Percentiles rank a stretch among this genome's conserved stretches.
Evolutionary conservation across 2,329 filamentous ascomycete genomes (phyloP).

Genomic region (Diaporthe sp.): DNA sequence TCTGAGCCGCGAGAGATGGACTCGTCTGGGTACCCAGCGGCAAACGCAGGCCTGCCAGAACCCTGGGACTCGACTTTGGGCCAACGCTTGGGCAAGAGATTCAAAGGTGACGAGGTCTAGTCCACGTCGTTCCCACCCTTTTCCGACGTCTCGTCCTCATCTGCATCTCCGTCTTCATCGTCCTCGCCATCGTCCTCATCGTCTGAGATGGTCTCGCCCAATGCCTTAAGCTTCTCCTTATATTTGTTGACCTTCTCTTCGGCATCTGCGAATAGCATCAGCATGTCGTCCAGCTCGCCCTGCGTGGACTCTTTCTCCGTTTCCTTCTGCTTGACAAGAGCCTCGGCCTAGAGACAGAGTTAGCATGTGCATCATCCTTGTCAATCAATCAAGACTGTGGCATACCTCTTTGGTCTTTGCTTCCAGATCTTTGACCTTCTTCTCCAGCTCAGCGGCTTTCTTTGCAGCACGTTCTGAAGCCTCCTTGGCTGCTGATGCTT

Average conservation of each 20-base stretch:
- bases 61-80: background rate
- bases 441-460: conserved; percentile 54
- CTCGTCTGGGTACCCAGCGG: background rate
- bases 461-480: conserved; percentile 61
- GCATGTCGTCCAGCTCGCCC: conserved; percentile 82
- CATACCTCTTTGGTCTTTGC: conserved; percentile 46
- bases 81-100: background rate
- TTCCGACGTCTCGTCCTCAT: conserved; percentile 54
- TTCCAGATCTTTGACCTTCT: conserved; percentile 46
- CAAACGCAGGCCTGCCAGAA: background rate
- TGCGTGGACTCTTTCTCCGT: conserved; percentile 75
- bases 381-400: background rate
- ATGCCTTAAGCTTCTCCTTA: conserved; percentile 76
- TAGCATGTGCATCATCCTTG: background rate
- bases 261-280: conserved; percentile 85
- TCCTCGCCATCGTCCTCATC: conserved; percentile 77
- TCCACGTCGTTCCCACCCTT: conserved; percentile 37
- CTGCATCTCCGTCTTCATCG: conserved; percentile 68
- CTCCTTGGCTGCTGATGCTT: conserved; percentile 64
- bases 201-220: conserved; percentile 81
- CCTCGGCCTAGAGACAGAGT: conserved; percentile 48
- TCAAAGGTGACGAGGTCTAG: background rate
- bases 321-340: conserved; percentile 63
- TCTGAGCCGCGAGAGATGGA: background rate
- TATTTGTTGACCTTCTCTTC: conserved; percentile 83